Conservation (phyloP, 2,329 filamentous ascomycete genomes). For the Arthrobotrys pseudoclavata region DNA sequence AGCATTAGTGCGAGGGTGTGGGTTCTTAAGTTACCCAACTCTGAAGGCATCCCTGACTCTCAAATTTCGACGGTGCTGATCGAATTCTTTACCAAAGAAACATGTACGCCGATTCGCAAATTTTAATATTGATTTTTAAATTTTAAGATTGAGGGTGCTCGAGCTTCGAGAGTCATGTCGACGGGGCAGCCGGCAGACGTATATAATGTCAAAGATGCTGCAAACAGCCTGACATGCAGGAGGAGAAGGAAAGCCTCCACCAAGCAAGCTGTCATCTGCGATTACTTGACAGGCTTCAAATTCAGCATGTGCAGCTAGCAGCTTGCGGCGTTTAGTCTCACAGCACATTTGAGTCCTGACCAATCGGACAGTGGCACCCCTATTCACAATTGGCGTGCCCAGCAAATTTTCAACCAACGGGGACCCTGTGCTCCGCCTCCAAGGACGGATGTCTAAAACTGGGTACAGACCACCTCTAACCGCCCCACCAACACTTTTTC, state of each 20-base stretch:
- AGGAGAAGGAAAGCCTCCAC: conserved; percentile 15
- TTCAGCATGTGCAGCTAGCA: conserved; percentile 33
- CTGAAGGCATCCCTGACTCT: conserved; percentile 47
- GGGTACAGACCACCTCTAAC: conserved; percentile 35
- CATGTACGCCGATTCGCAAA: conserved; percentile 6
- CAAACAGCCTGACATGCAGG: conserved; percentile 24
- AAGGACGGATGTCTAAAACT: conserved; percentile 49
- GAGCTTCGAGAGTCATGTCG: neutral
- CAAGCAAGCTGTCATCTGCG: conserved; percentile 29
- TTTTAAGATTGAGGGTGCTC: neutral
- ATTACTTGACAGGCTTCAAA: conserved; percentile 43
- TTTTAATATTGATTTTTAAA: neutral
- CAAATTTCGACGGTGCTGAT: conserved; percentile 52
- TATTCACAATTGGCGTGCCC: conserved; percentile 23
- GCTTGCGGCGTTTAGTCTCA: conserved; percentile 56
- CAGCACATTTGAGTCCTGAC: conserved; percentile 24
- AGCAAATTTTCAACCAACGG: conserved; percentile 55
- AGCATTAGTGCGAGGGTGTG: conserved; percentile 5
- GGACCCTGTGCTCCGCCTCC: conserved; percentile 38
- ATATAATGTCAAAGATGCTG: conserved; percentile 16
- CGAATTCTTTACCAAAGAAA: conserved; percentile 19
- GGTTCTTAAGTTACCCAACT: conserved; percentile 30
- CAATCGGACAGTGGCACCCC: conserved; percentile 42
- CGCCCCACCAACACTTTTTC: conserved; percentile 57
- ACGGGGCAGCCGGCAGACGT: conserved; percentile 16